Evolutionary conservation across 306 rosid genomes (phyloP), one percentile per base, ranked within the genome.

Genomic region (Abrus pulchellus): DNA sequence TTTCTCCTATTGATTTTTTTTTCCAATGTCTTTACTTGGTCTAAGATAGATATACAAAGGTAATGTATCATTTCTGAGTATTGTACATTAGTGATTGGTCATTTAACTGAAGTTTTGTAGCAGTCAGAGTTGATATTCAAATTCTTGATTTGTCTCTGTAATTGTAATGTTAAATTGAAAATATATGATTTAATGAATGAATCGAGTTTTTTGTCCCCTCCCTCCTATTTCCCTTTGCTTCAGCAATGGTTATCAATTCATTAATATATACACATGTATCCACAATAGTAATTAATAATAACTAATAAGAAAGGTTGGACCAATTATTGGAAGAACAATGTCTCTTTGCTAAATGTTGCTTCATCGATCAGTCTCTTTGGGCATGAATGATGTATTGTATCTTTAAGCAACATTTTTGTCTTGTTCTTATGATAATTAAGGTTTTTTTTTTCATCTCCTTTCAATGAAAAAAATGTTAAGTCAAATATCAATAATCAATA

Each of bases 81-180:
- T 80, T 86, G 80, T 86, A 85, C 83, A 73, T 82, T 76, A 57
- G 74, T 77, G 83, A 75, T 83, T 80, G 83, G 87, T 77, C 72
- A 56, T 81, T 82, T 78, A 74, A 47, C 85, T 72, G 67, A 74
- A 77, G 83, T 86, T 83, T 83, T 86, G 90, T 86, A 74, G 90
- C 85, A 68, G 86, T 61, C 84, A 75, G 70, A 20, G 82, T 83
- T 77, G 82, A 86, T 83, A 86, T 86, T 67, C 84, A 77, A 47
- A 53, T 86, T 83, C 79, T 85, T 83, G 80, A 68, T 50, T 80
- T 74, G 76, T 73, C 82, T 49, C 67, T 57, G 54, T 77, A 60
- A 73, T 80, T 86, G 90, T 86, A 81, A 83, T 83, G 70, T 77
- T 81, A 77, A 77, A 68, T 41, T 80, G 80, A 20, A 20, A 83